phyloP scores from a whole-genome alignment of 2,329 filamentous ascomycete species.

The Dactylellina sp. region DNA sequence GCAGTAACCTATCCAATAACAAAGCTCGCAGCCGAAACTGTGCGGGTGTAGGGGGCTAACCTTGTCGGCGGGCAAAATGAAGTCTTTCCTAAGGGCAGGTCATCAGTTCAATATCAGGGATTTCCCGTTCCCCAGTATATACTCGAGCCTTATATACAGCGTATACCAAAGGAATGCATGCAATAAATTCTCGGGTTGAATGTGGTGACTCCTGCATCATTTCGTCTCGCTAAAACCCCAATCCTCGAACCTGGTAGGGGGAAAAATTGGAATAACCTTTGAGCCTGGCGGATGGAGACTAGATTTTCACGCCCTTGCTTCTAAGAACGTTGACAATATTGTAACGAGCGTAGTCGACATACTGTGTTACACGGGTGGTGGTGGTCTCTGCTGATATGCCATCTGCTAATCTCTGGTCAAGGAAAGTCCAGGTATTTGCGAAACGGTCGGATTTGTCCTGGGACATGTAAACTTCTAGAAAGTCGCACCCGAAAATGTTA shows the following conservation, averaged over 20 bases:
- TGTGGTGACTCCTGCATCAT: constrained; percentile 31
- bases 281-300: constrained; percentile 14
- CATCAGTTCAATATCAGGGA: constrained; percentile 46
- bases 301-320: constrained; percentile 88
- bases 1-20: constrained; percentile 42
- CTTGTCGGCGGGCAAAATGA: constrained; percentile 43
- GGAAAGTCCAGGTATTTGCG: constrained; percentile 80
- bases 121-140: constrained; percentile 27
- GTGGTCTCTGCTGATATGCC: constrained; percentile 72
- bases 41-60: constrained; percentile 34
- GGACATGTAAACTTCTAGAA: constrained; percentile 89
- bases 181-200: constrained; percentile 41
- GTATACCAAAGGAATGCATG: constrained; percentile 26
- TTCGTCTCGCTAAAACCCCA: constrained; percentile 40
- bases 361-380: constrained; percentile 76
- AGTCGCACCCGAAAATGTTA: constrained; percentile 57
- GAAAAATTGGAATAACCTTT: constrained; percentile 21
- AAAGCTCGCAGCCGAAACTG: constrained; percentile 33
- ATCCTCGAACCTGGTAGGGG: constrained; percentile 22
- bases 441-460: constrained; percentile 82
- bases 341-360: constrained; percentile 82
- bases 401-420: constrained; percentile 80
- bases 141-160: constrained; percentile 13
- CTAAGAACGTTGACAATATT: constrained; percentile 83
- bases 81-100: constrained; percentile 39